These are phyloP conservation scores for Yarrowia alimentaria DNA, from an alignment of 805 yeast species.

Conservation along the genomic window DNA sequence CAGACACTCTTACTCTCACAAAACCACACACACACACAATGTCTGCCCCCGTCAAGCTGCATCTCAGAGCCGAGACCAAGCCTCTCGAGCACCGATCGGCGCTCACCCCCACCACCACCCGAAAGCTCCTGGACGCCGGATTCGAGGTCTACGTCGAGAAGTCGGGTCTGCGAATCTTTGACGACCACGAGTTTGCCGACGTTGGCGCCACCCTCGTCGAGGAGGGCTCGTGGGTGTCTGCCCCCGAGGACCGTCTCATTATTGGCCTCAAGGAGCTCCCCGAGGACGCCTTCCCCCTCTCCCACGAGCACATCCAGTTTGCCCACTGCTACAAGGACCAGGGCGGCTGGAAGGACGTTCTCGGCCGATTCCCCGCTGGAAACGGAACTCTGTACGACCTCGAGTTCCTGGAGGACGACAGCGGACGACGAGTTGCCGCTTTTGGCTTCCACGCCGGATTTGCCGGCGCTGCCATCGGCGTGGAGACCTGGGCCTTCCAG, in stretches of 20 bases:
- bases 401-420: slow-evolving; percentile 90
- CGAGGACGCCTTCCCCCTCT: slow-evolving; percentile 85
- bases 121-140: slow-evolving; percentile 79
- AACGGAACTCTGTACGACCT: slow-evolving; percentile 88
- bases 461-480: slow-evolving; percentile 98
- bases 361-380: slow-evolving; percentile 86
- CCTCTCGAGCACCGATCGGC: slow-evolving; percentile 98
- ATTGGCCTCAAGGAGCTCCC: slow-evolving; percentile 95
- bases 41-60: slow-evolving; percentile 55
- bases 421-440: slow-evolving; percentile 98
- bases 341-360: slow-evolving; percentile 93
- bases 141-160: slow-evolving; percentile 87
- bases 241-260: slow-evolving; percentile 87
- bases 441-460: slow-evolving; percentile 99
- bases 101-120: slow-evolving; percentile 86
- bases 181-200: slow-evolving; percentile 64
- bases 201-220: slow-evolving; percentile 90
- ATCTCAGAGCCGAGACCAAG: slow-evolving; percentile 94
- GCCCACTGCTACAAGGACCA: slow-evolving; percentile 99
- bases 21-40: slow-evolving; percentile 4
- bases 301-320: slow-evolving; percentile 95
- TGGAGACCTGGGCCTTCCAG: slow-evolving; percentile 92
- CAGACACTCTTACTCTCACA: too few species aligned
- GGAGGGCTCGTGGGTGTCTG: slow-evolving; percentile 87
- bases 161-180: slow-evolving; percentile 77